Evolutionary conservation across 108 stramenopile genomes (phyloP), one percentile per base, ranked within the genome.

Genomic region (Discostella stelligeroides): DNA sequence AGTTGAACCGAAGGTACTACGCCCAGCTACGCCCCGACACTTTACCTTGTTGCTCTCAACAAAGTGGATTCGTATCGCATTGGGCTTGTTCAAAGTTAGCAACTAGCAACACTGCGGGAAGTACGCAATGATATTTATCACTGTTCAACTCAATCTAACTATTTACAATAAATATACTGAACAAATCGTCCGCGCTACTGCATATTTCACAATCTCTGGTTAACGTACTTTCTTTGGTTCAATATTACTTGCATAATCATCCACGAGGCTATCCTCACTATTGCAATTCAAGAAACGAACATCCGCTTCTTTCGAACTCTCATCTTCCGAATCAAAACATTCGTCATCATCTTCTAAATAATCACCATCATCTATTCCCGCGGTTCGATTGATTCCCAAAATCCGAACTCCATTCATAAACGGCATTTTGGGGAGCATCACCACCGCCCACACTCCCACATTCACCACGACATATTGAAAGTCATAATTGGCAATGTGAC

Each of bases 361-460:
- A 50, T 73, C 79, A 23, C 66, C 80, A 83, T 97, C 96, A 72
- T 97, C 97, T 72, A 98, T 97, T 15, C 98, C 98, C 11, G 86
- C 81, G 13, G 98, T 99, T 66, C 86, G 81, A 74, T 99, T 99
- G 78, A 98, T 98, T 20, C 97, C 94, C 43, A 98, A 81, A 29
- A 99, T 81, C 46, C 98, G 87, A 25, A 99, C 98, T 17, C 96
- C 91, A 66, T 97, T 96, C 97, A 99, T 98, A 40, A 72, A 75
- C 24, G 94, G 95, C 56, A 96, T 58, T 69, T 99, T 99, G 60
- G 93, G 90, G 30, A 95, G 54, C 61, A 98, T 79, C 13, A 80
- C 69, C n/a, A 97, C 53, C 5, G 78, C 68, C 92, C 91, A 97
- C n/a, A 97, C 68, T 10, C 82, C 72, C 15, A 92, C 60, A 72